Conservation (phyloP, 176 grass and related monocot species). For the Avena atlantica region DNA sequence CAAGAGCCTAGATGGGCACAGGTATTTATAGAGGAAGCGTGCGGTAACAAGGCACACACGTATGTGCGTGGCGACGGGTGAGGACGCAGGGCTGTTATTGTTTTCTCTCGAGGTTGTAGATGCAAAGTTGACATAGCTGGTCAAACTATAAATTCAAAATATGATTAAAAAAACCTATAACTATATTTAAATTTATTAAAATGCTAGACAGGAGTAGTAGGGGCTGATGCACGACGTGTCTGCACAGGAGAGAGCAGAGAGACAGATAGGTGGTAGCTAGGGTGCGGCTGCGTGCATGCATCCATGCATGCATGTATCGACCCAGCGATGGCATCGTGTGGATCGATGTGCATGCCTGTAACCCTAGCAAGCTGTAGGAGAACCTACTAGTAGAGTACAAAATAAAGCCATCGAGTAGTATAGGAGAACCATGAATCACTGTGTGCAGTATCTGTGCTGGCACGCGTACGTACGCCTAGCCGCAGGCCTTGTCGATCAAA, state of each 20-base stretch:
- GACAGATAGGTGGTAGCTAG: conserved; percentile 39
- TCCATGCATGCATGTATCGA: conserved; percentile 2
- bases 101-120: not conserved
- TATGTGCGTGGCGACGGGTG: not conserved
- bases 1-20: not conserved
- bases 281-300: conserved; percentile 6
- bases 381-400: too few species aligned
- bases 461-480: not conserved
- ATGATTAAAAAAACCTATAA: not conserved
- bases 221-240: conserved; percentile 29
- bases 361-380: not conserved
- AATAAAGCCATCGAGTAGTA: too few species aligned
- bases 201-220: not conserved
- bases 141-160: conserved; percentile 8
- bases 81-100: not conserved
- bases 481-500: not conserved
- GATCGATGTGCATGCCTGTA: conserved; percentile 32
- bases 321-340: not conserved
- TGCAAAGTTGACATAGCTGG: not conserved
- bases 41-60: not conserved
- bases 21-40: conserved; percentile 50
- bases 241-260: conserved; percentile 6
- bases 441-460: not conserved
- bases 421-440: not conserved
- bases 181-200: not conserved